Conservation (phyloP, 2,329 filamentous ascomycete genomes). For the Parasarocladium wereldwijsianum region DNA sequence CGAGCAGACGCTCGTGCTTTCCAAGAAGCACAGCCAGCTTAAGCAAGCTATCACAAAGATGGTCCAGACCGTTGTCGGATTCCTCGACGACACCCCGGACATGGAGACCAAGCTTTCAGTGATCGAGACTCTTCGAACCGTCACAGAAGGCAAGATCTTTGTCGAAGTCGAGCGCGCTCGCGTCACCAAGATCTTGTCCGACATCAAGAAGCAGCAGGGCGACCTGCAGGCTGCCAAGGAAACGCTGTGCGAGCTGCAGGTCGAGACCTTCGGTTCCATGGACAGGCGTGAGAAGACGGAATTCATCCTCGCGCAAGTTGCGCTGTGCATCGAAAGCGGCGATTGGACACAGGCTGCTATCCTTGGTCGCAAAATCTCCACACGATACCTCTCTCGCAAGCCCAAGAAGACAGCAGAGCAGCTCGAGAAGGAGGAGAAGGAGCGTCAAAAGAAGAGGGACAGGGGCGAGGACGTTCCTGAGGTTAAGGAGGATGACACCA, state of each 20-base stretch:
- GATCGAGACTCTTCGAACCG: constrained; percentile 88
- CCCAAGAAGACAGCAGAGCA: constrained; percentile 83
- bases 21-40: constrained; percentile 99
- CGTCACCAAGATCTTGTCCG: constrained; percentile 84
- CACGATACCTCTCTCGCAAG: constrained; percentile 77
- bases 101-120: constrained; percentile 80
- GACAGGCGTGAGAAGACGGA: constrained; percentile 94
- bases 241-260: constrained; percentile 91
- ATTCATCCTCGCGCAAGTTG: constrained; percentile 91
- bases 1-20: constrained; percentile 87
- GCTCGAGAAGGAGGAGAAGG: constrained; percentile 80
- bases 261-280: constrained; percentile 99
- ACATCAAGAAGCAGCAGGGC: constrained; percentile 94
- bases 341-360: constrained; percentile 96
- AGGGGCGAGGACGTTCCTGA: constrained; percentile 66
- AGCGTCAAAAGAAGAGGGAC: constrained; percentile 72
- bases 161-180: constrained; percentile 96
- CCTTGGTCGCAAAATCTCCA: constrained; percentile 92
- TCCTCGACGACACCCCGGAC: constrained; percentile 74
- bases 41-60: constrained; percentile 98
- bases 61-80: constrained; percentile 91
- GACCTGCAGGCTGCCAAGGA: constrained; percentile 83
- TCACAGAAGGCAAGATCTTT: constrained; percentile 99
- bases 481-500: constrained; percentile 76
- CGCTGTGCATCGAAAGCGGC: constrained; percentile 83